Percentiles rank a stretch among this genome's conserved stretches.
Evolutionary conservation across 1,139 yeast species (phyloP).

Genomic region (Sugiyamaella novakii): DNA sequence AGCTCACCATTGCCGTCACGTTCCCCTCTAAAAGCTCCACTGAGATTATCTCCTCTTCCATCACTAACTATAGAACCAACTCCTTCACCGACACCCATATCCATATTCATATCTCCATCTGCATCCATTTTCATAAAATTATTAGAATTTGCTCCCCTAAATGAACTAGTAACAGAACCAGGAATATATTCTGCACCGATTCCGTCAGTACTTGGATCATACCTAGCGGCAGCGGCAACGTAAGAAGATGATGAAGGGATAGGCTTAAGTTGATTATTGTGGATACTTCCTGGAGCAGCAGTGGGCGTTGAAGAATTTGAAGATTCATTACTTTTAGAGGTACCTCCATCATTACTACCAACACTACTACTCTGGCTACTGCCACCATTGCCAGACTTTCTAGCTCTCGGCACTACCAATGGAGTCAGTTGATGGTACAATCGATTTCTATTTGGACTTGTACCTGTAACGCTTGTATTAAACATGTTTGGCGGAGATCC

Average conservation of each 20-base stretch:
- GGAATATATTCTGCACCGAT: slow-evolving; percentile 26
- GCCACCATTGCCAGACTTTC: neutral
- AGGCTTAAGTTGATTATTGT: neutral
- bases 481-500: slow-evolving; percentile 13
- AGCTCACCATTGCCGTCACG: no score
- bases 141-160: neutral
- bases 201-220: slow-evolving; percentile 16
- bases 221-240: slow-evolving; percentile 8
- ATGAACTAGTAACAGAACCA: slow-evolving; percentile 11
- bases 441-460: slow-evolving; percentile 8
- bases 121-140: slow-evolving; percentile 5
- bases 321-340: neutral
- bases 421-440: slow-evolving; percentile 9
- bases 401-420: slow-evolving; percentile 7
- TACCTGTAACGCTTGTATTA: neutral
- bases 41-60: no score
- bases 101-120: no score
- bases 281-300: neutral
- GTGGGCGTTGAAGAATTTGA: slow-evolving; percentile 1
- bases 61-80: no score
- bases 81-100: slow-evolving; percentile 1
- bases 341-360: neutral
- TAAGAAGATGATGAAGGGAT: slow-evolving; percentile 7
- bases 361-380: neutral
- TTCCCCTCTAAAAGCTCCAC: no score